These are phyloP conservation scores for Aspergillus ustus DNA, from an alignment of 2,329 filamentous ascomycete species.

Conservation along the genomic window DNA sequence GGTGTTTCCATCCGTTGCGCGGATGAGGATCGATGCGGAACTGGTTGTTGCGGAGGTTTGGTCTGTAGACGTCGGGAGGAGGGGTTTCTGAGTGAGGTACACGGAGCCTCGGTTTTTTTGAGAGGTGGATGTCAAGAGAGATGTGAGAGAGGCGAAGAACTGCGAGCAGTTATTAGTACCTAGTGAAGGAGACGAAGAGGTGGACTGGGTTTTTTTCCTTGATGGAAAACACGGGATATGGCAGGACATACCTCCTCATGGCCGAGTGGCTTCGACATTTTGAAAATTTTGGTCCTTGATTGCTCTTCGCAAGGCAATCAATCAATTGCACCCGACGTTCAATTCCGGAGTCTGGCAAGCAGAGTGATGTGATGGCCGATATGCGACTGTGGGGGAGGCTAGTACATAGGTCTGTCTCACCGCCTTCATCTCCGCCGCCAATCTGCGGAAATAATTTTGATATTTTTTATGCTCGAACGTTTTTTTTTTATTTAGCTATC, in stretches of 20 bases:
- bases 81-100: slow-evolving; percentile 49
- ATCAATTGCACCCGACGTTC: neutral
- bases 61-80: slow-evolving; percentile 24
- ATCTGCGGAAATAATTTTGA: slow-evolving; percentile 17
- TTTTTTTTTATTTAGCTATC: slow-evolving; percentile 6
- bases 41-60: slow-evolving; percentile 35
- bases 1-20: slow-evolving; percentile 80
- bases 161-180: slow-evolving; percentile 23
- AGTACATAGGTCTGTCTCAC: slow-evolving; percentile 22
- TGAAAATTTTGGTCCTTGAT: neutral
- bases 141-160: slow-evolving; percentile 49
- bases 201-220: neutral
- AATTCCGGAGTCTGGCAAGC: neutral
- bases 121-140: slow-evolving; percentile 46
- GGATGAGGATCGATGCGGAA: slow-evolving; percentile 75
- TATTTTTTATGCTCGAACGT: slow-evolving; percentile 10
- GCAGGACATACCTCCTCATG: slow-evolving; percentile 46
- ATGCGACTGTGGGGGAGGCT: slow-evolving; percentile 16
- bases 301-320: neutral
- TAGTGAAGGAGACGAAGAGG: neutral
- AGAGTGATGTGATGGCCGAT: neutral
- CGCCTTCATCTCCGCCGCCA: slow-evolving; percentile 28
- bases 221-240: neutral
- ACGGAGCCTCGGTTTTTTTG: slow-evolving; percentile 48
- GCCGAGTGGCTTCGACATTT: slow-evolving; percentile 43